Evolutionary conservation across 345 rosid genomes (phyloP), one percentile per base, ranked within the genome.

Genomic region (Bruguiera gymnorhiza): DNA sequence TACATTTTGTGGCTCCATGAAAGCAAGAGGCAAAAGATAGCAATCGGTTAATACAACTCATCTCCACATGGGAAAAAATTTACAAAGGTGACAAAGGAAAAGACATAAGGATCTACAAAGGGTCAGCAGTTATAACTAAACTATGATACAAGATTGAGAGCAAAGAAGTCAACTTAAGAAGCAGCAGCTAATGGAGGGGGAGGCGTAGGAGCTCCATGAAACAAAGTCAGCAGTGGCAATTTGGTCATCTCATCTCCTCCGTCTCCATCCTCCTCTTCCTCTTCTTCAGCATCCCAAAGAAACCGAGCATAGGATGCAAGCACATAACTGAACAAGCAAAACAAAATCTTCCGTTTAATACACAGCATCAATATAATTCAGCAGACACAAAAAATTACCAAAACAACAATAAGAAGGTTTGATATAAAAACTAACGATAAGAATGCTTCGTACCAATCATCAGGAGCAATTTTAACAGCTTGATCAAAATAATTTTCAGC

Each of bases 271-370:
- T 73, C 87, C 1, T 76, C 86, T 29, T 81, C 91, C 2, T 85
- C 93, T 5, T 85, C 97, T 57, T 89, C 95, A 32, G 93, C 80
- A 29, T 94, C 96, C 97, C 97, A 94, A 15, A 94, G 92, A 74
- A 91, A 94, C 55, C 84, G 77, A 9, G 96, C 96, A 81, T 91
- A 90, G 0, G 98, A 91, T 51, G 98, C 98, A 70, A 91, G 82
- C 21, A 94, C 91, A 75, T 80, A 86, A 74, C 96, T 93, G 84
- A 79, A 56, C 18, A 56, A 56, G 11, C 60, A 56, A 10, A 56
- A 27, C 31, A 56, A 24, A 27, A 24, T 27, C 30, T 21, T 10
- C 30, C 6, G 18, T 23, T 56, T 56, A 56, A 56, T 27, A 21
- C 6, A 56, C 29, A 56, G 60, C 11, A 56, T 56, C 60, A 27